Evolutionary conservation across 192 early-diverging fungal species (phyloP), one percentile per base, ranked within the genome.

Genomic region (Glomus cerebriforme): DNA sequence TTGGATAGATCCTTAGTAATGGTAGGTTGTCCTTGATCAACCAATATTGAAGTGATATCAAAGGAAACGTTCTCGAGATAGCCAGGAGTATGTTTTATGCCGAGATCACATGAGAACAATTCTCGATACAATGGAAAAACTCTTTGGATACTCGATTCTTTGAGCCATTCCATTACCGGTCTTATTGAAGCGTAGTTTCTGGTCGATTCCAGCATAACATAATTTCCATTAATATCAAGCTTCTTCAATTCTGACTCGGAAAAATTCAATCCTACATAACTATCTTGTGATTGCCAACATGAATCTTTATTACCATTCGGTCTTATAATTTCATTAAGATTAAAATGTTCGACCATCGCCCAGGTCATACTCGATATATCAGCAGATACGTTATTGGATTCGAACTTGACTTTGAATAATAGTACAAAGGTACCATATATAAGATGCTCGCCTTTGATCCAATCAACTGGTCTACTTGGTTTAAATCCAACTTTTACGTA

Each of bases 361-460:
- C 31, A 71, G 24, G 26, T 45, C 35, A 71, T 26, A 45, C 34
- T 37, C 24, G 39, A 71, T 45, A 15, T 13, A 71, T 71, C 69
- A 1, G 47, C 15, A 27, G 24, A n/a, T 17, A 37, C 3, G 26
- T 32, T 26, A n/a, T 45, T 45, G n/a, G 22, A 37, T 32, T 70
- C 69, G 8, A 24, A 7, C 15, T 71, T 71, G 35, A 71, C 17
- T 26, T 71, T 71, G 19, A 71, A 71, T 24, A 71, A 43, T 37
- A 71, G 9, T n/a, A 71, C 69, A 39, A 24, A 71, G 8, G 69
- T 71, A n/a, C 69, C 69, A 10, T 71, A 71, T 12, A 71, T 71
- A 5, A 71, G 35, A 45, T 71, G 37, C 10, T 71, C 31, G 2
- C 69, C 69, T 24, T 26, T 26, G 24, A 22, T 26, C 69, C 69